Percentiles rank a stretch among this genome's conserved stretches.
phyloP scores from a whole-genome alignment of 2,329 filamentous ascomycete genomes.

The Aspergillus eucalypticola region DNA sequence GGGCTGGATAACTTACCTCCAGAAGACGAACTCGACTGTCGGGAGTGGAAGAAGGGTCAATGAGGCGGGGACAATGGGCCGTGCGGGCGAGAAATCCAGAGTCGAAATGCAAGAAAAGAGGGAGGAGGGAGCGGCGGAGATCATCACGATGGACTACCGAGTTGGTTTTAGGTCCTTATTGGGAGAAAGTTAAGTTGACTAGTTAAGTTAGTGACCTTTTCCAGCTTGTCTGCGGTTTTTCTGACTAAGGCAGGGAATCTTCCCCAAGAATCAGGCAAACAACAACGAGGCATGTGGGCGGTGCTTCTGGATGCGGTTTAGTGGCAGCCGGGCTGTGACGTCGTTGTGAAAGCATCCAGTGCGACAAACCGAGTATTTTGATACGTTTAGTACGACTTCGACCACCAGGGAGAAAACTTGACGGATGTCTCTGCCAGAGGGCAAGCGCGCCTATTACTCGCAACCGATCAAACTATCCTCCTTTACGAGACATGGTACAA shows the following conservation, averaged over 20 bases:
- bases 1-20: conserved; percentile 3
- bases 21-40: not conserved
- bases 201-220: not conserved
- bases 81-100: conserved; percentile 1
- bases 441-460: not conserved
- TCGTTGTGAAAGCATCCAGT: conserved; percentile 28
- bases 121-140: conserved; percentile 1
- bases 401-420: too few species aligned
- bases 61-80: conserved; percentile 1
- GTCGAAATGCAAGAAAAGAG: conserved; percentile 1
- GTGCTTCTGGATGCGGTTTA: conserved; percentile 21
- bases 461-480: not conserved
- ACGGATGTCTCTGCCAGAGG: not conserved
- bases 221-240: too few species aligned
- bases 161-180: conserved; percentile 3
- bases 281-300: not conserved
- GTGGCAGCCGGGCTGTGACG: conserved; percentile 27
- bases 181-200: not conserved
- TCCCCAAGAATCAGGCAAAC: conserved; percentile 9
- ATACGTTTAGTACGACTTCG: too few species aligned
- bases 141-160: not conserved
- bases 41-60: not conserved
- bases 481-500: not conserved
- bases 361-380: not conserved
- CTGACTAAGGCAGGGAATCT: not conserved